Percentiles rank a stretch among this genome's conserved stretches.
phyloP scores from a whole-genome alignment of 768 basidiomycete genomes.

The Mycena olivaceomarginata region DNA sequence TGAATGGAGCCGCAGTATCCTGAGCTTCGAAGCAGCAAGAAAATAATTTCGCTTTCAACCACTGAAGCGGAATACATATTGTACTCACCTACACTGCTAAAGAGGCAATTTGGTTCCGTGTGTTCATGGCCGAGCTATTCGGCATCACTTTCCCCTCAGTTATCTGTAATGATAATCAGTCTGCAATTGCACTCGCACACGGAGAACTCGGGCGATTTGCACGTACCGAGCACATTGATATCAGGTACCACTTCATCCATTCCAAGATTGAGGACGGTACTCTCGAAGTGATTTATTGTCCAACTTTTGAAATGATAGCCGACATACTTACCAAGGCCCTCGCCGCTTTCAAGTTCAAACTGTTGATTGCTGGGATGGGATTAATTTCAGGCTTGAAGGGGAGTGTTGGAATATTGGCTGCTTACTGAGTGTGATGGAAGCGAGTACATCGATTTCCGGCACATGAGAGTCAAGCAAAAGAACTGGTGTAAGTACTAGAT shows the following conservation, averaged over 20 bases:
- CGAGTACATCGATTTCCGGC: too few species aligned
- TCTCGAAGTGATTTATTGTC: slow-evolving; percentile 21
- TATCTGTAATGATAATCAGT: slow-evolving; percentile 31
- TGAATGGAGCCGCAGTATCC: slow-evolving; percentile 11
- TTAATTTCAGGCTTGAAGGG: slow-evolving; percentile 19
- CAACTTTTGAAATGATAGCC: slow-evolving; percentile 15
- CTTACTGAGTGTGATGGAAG: too few species aligned
- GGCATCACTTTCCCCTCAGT: not conserved
- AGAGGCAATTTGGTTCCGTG: slow-evolving; percentile 7
- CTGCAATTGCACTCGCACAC: slow-evolving; percentile 10
- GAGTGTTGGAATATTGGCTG: too few species aligned
- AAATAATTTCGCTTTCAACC: slow-evolving; percentile 8
- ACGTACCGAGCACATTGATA: slow-evolving; percentile 29
- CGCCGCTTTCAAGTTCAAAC: slow-evolving; percentile 26
- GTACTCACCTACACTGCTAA: not conserved
- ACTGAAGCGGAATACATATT: slow-evolving; percentile 19
- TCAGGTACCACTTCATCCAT: slow-evolving; percentile 20
- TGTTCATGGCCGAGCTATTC: not conserved
- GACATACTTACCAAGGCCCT: slow-evolving; percentile 23
- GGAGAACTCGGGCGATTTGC: slow-evolving; percentile 27
- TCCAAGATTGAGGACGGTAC: slow-evolving; percentile 8
- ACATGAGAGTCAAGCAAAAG: not conserved
- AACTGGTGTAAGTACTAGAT: too few species aligned
- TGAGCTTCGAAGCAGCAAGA: slow-evolving; percentile 3
- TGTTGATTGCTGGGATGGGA: slow-evolving; percentile 8